A percentile compares a stretch with the other conserved stretches of the same genome.
These are phyloP conservation scores for Panicum miliaceum DNA, from an alignment of 176 grass and related monocot species.

Conservation along the genomic window DNA sequence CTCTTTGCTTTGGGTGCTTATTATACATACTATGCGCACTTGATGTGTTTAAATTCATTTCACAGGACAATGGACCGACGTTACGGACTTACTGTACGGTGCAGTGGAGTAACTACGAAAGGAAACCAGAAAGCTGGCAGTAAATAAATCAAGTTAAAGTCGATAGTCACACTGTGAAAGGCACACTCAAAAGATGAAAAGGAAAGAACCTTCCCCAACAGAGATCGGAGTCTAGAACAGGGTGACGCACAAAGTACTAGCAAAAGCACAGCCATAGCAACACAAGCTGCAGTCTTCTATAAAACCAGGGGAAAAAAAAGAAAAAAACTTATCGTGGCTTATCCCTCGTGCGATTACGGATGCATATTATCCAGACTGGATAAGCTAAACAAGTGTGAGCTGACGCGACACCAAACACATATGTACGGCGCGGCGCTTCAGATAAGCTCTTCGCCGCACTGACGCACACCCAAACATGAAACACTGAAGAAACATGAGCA, in stretches of 20 bases:
- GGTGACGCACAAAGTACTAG: neutral
- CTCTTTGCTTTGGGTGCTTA: no score
- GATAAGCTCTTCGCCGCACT: slow-evolving; percentile 37
- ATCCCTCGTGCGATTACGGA: neutral
- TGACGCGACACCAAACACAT: slow-evolving; percentile 29
- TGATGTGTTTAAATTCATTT: no score
- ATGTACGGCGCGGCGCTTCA: neutral
- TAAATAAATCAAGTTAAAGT: neutral
- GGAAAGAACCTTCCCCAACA: neutral
- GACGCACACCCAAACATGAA: slow-evolving; percentile 19
- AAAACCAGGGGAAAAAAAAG: neutral
- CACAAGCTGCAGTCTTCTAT: neutral
- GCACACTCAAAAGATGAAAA: neutral
- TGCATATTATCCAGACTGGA: slow-evolving; percentile 36
- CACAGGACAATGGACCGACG: no score
- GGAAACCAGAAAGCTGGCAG: neutral
- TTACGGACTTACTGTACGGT: no score
- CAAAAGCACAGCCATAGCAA: neutral
- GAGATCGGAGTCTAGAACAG: neutral
- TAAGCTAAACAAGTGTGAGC: neutral
- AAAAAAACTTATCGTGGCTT: neutral
- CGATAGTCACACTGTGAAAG: neutral
- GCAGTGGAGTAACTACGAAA: neutral
- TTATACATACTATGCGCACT: no score
- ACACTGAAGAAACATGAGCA: neutral